A percentile compares a stretch with the other conserved stretches of the same genome.
phyloP scores from a whole-genome alignment of 164 flowering plant species.

The Brasenia schreberi region DNA sequence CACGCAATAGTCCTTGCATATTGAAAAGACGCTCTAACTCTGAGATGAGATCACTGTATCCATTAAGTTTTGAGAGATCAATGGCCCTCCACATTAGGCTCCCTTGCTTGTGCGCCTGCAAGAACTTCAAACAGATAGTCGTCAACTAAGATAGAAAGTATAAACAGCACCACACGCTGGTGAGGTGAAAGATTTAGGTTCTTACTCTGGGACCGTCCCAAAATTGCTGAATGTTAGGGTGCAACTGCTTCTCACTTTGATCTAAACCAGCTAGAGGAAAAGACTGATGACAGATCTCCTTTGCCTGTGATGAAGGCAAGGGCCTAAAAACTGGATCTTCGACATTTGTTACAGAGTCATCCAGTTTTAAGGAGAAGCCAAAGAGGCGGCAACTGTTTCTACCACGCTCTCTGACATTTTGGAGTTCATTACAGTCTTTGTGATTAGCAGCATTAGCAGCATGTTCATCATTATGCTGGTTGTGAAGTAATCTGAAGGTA shows the following conservation, averaged over 20 bases:
- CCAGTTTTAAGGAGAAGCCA: constrained; percentile 70
- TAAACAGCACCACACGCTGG: neutral
- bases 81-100: constrained; percentile 22
- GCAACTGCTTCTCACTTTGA: constrained; percentile 15
- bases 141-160: neutral
- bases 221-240: constrained; percentile 20
- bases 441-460: constrained; percentile 3
- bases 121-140: neutral
- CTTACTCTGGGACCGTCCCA: constrained; percentile 39
- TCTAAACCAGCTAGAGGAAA: constrained; percentile 3
- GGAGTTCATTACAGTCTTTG: neutral
- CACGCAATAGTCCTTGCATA: constrained; percentile 18
- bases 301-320: constrained; percentile 14
- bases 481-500: constrained; percentile 11
- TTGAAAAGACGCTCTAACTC: constrained; percentile 17
- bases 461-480: constrained; percentile 11
- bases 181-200: neutral
- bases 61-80: constrained; percentile 22
- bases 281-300: constrained; percentile 15
- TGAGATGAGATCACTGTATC: constrained; percentile 16
- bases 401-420: neutral
- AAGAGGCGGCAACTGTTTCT: constrained; percentile 67
- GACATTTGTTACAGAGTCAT: constrained; percentile 8
- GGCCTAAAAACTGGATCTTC: constrained; percentile 1
- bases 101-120: constrained; percentile 16